A percentile compares a stretch with the other conserved stretches of the same genome.
phyloP scores from a whole-genome alignment of 2,329 filamentous ascomycete species.

The Westerdykella ornata region DNA sequence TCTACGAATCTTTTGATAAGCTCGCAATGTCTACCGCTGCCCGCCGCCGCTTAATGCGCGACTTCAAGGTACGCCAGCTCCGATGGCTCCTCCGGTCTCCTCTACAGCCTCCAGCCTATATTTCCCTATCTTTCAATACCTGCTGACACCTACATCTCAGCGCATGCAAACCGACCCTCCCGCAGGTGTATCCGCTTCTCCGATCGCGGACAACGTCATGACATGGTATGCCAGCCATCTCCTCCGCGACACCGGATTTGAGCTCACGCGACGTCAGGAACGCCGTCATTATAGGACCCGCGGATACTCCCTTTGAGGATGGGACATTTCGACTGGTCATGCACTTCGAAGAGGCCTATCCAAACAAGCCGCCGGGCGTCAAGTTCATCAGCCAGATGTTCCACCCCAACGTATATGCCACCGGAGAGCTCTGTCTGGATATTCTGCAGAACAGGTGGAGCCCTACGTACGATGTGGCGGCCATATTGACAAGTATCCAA shows the following conservation, averaged over 20 bases:
- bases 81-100: neutral
- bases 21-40: slow-evolving; percentile 80
- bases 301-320: slow-evolving; percentile 96
- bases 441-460: slow-evolving; percentile 98
- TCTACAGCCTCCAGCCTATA: neutral
- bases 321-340: slow-evolving; percentile 96
- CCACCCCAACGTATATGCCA: slow-evolving; percentile 96
- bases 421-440: slow-evolving; percentile 90
- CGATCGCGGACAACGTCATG: slow-evolving; percentile 95
- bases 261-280: slow-evolving; percentile 59
- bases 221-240: slow-evolving; percentile 62
- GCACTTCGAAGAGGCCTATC: slow-evolving; percentile 98
- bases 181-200: slow-evolving; percentile 91
- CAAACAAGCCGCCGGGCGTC: slow-evolving; percentile 94
- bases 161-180: slow-evolving; percentile 99
- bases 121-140: slow-evolving; percentile 1
- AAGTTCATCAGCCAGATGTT: slow-evolving; percentile 99
- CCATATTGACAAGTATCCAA: slow-evolving; percentile 94
- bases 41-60: slow-evolving; percentile 92
- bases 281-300: slow-evolving; percentile 93
- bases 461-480: slow-evolving; percentile 95
- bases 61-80: slow-evolving; percentile 76
- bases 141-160: slow-evolving; percentile 42
- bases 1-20: neutral
- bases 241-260: neutral